These are phyloP conservation scores for Albophoma yamanashiensis DNA, from an alignment of 2,329 filamentous ascomycete genomes.

Conservation along the genomic window DNA sequence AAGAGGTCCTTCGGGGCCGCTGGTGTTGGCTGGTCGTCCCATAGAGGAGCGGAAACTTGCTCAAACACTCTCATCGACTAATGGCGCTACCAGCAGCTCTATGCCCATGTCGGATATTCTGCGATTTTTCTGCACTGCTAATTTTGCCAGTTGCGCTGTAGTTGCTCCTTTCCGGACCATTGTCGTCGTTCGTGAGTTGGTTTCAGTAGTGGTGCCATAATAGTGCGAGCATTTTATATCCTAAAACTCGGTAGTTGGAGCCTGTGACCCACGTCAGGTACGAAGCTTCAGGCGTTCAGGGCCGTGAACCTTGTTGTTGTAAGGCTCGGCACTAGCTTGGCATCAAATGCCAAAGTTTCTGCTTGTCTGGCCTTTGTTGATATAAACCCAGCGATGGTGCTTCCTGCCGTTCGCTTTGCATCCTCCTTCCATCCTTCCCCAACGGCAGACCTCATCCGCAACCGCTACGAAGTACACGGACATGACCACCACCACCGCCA, in stretches of 20 bases:
- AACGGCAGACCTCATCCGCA: neutral
- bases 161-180: neutral
- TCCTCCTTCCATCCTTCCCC: neutral
- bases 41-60: conserved; percentile 4
- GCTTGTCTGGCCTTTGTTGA: neutral
- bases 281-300: neutral
- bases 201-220: neutral
- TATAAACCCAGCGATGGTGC: neutral
- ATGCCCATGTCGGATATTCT: neutral
- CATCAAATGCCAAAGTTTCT: neutral
- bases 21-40: neutral
- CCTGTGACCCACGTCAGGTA: neutral
- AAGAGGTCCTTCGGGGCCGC: neutral
- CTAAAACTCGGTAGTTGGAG: neutral
- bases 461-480: neutral
- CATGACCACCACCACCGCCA: neutral
- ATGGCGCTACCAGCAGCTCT: neutral
- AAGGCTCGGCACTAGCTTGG: neutral
- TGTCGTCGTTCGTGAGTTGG: neutral
- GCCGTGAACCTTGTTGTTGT: neutral
- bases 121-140: neutral
- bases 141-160: neutral
- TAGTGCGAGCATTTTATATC: neutral
- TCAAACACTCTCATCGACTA: conserved; percentile 7
- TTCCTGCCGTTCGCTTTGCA: neutral